Evolutionary conservation across 2,329 filamentous ascomycete genomes (phyloP).

Genomic region (Onygena corvina): DNA sequence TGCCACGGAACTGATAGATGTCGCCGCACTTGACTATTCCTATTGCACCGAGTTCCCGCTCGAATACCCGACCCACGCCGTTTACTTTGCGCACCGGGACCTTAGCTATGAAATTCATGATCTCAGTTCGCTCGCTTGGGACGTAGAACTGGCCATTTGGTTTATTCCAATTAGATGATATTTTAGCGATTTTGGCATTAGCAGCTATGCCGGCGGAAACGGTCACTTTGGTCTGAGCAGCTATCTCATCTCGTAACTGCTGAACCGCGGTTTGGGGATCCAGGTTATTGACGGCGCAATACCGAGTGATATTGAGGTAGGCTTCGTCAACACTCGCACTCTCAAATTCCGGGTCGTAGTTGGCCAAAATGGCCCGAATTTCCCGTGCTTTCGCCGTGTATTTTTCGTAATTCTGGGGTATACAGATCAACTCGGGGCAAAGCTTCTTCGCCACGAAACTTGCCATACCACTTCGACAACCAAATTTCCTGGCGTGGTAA

Average conservation of each 20-base stretch:
- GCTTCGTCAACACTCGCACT: slow-evolving; percentile 93
- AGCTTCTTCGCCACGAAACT: slow-evolving; percentile 90
- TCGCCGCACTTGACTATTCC: slow-evolving; percentile 82
- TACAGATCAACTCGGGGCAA: slow-evolving; percentile 69
- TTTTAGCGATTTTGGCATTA: slow-evolving; percentile 88
- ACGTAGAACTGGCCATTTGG: slow-evolving; percentile 84
- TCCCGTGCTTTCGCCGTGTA: slow-evolving; percentile 85
- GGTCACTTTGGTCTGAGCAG: slow-evolving; percentile 66
- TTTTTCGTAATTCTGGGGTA: slow-evolving; percentile 80
- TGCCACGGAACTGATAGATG: slow-evolving; percentile 63
- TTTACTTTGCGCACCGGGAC: slow-evolving; percentile 85
- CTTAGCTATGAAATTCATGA: slow-evolving; percentile 75
- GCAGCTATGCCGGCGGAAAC: slow-evolving; percentile 90
- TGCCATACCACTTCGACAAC: slow-evolving; percentile 90
- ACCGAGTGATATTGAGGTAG: slow-evolving; percentile 86
- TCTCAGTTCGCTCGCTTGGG: slow-evolving; percentile 56
- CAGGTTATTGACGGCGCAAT: slow-evolving; percentile 58
- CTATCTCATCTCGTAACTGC: slow-evolving; percentile 65
- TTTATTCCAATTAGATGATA: slow-evolving; percentile 90
- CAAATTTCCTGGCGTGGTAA: slow-evolving; percentile 79
- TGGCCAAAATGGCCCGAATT: slow-evolving; percentile 64
- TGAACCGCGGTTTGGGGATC: slow-evolving; percentile 60
- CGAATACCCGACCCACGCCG: slow-evolving; percentile 85
- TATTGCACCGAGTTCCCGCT: slow-evolving; percentile 77
- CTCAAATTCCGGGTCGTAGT: slow-evolving; percentile 87